Evolutionary conservation across 257 asterid species (phyloP).

Genomic region (Gentiana dahurica): DNA sequence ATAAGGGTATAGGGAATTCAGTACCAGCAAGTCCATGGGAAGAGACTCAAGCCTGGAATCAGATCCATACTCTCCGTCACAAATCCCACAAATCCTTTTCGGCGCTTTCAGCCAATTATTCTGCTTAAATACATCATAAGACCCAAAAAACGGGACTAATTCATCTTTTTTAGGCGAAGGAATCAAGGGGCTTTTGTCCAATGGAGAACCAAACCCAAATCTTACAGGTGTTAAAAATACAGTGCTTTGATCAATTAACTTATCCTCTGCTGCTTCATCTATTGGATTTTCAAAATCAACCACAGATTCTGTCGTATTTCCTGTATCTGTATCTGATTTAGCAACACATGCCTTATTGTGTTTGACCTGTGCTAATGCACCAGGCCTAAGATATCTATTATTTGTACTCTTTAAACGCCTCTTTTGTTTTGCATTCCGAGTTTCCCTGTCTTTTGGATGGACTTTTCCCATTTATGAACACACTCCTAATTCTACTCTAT

Average conservation of each 20-base stretch:
- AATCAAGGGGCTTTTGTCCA: conserved; percentile 26
- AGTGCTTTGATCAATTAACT: conserved; percentile 24
- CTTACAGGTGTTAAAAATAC: conserved; percentile 40
- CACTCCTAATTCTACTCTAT: too few relatives aligned
- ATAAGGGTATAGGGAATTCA: conserved; percentile 4
- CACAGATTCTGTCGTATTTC: conserved; percentile 64
- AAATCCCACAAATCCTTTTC: conserved; percentile 54
- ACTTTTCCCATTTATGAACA: conserved; percentile 45
- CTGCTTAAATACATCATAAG: conserved; percentile 20
- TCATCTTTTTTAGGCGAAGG: conserved; percentile 36
- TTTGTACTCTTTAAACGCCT: conserved; percentile 30
- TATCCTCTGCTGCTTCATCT: conserved; percentile 18
- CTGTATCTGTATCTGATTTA: conserved; percentile 67
- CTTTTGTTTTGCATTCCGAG: conserved; percentile 41
- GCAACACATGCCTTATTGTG: conserved; percentile 56
- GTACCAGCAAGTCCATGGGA: conserved; percentile 84
- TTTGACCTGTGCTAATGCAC: conserved; percentile 85
- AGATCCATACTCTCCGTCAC: conserved; percentile 18
- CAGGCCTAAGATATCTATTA: conserved; percentile 68
- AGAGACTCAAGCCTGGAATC: conserved; percentile 86
- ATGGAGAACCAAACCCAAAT: conserved; percentile 35
- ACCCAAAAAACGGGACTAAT: conserved; percentile 23
- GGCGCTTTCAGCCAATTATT: conserved; percentile 48
- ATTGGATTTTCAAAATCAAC: conserved; percentile 20
- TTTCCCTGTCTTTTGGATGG: conserved; percentile 43